Conservation (phyloP, 768 basidiomycete genomes). For the Scleroderma bovista region DNA sequence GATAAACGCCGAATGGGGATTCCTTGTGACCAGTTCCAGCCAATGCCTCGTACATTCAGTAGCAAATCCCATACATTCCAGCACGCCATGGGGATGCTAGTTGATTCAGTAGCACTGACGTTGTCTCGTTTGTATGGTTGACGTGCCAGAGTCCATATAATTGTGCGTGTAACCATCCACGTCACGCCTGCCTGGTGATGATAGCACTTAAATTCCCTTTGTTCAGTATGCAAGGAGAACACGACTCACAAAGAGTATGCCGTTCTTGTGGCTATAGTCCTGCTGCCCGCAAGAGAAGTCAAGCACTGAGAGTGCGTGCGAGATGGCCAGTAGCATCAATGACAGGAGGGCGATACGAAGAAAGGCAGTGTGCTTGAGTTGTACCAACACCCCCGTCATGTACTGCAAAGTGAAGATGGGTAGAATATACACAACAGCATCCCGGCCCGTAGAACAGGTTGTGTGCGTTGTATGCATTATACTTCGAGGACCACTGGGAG, state of each 20-base stretch:
- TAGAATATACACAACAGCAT: slow-evolving; percentile 33
- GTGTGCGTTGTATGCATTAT: not conserved
- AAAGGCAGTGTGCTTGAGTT: slow-evolving; percentile 34
- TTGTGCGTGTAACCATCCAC: slow-evolving; percentile 10
- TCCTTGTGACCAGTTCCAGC: slow-evolving; percentile 21
- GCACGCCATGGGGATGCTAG: slow-evolving; percentile 5
- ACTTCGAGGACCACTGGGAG: too few species aligned
- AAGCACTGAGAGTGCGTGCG: slow-evolving; percentile 30
- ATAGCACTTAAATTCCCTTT: too few species aligned
- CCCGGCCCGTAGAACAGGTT: slow-evolving; percentile 4
- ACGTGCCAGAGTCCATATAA: slow-evolving; percentile 17
- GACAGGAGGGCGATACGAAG: slow-evolving; percentile 49
- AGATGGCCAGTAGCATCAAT: slow-evolving; percentile 38
- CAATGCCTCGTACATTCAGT: slow-evolving; percentile 16
- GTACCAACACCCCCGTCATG: slow-evolving; percentile 46
- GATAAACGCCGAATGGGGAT: slow-evolving; percentile 10
- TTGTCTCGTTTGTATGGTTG: slow-evolving; percentile 10
- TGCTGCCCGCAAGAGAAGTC: slow-evolving; percentile 20
- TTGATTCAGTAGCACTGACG: not conserved
- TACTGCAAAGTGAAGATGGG: slow-evolving; percentile 45
- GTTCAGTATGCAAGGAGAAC: not conserved
- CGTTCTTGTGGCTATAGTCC: slow-evolving; percentile 10
- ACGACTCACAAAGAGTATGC: slow-evolving; percentile 15
- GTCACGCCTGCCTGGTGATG: slow-evolving; percentile 10
- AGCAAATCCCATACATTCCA: slow-evolving; percentile 25